Percentiles rank a stretch among this genome's conserved stretches.
These are phyloP conservation scores for Mortierella antarctica DNA, from an alignment of 192 early-diverging fungal genomes.

Conservation along the genomic window DNA sequence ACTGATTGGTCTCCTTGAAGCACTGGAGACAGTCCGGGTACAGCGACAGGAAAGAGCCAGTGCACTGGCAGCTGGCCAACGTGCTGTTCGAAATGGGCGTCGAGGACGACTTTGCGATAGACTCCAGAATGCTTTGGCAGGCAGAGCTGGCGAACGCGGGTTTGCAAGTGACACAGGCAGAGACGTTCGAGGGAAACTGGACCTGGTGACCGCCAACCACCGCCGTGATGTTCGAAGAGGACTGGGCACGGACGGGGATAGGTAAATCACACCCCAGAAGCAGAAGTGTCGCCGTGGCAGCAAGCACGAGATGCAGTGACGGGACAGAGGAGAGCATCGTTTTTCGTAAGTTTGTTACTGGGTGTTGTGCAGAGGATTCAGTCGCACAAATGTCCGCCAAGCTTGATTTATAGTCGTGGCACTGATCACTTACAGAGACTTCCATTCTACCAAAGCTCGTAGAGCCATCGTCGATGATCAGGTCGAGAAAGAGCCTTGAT, in stretches of 20 bases:
- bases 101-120: conserved; percentile 15
- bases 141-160: conserved; percentile 24
- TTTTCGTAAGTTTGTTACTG: too few relatives aligned
- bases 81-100: conserved; percentile 27
- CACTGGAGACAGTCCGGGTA: conserved; percentile 34
- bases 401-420: too few relatives aligned
- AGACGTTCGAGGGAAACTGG: conserved; percentile 17
- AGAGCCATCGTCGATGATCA: too few relatives aligned
- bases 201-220: background rate
- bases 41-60: conserved; percentile 18
- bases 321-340: background rate
- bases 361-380: too few relatives aligned
- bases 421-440: too few relatives aligned
- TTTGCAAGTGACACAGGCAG: conserved; percentile 25
- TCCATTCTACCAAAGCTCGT: too few relatives aligned
- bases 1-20: conserved; percentile 39
- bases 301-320: background rate
- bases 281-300: background rate
- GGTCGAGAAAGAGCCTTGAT: too few relatives aligned
- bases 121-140: conserved; percentile 31
- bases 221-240: background rate
- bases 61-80: conserved; percentile 44
- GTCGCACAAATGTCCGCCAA: too few relatives aligned
- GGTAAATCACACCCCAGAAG: conserved; percentile 1
- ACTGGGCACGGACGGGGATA: conserved; percentile 27